Evolutionary conservation across 768 basidiomycete genomes (phyloP).

Genomic region (Lactarius evosmus): DNA sequence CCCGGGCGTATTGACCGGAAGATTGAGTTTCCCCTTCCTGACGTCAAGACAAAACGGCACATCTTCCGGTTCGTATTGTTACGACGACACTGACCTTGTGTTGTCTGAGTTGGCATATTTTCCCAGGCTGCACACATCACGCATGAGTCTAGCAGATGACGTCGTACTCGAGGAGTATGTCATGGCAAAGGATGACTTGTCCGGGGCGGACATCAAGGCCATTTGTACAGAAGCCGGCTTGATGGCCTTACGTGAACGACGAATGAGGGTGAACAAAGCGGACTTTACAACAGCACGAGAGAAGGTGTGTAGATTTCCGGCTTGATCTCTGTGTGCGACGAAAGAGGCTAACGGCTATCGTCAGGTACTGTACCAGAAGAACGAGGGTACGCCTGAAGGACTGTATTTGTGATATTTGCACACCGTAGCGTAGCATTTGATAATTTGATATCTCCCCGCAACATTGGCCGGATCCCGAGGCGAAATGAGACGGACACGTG

Average conservation of each 20-base stretch:
- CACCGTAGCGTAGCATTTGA: conserved; percentile 12
- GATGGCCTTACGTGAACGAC: conserved; percentile 86
- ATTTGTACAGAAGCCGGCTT: conserved; percentile 99
- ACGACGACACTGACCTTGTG: neutral
- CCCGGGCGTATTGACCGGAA: conserved; percentile 98
- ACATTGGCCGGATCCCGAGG: neutral
- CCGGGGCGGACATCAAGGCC: conserved; percentile 98
- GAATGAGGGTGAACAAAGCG: conserved; percentile 90
- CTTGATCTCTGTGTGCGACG: conserved; percentile 15
- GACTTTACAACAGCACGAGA: conserved; percentile 91
- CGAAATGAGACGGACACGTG: conserved; percentile 13
- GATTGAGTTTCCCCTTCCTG: conserved; percentile 96
- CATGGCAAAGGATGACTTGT: conserved; percentile 92
- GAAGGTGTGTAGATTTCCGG: conserved; percentile 56
- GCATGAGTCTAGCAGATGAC: conserved; percentile 86
- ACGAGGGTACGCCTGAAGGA: conserved; percentile 92
- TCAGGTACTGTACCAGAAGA: conserved; percentile 91
- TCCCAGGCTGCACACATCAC: conserved; percentile 79
- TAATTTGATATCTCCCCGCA: conserved; percentile 13
- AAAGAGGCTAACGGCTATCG: conserved; percentile 23
- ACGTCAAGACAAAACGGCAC: conserved; percentile 98
- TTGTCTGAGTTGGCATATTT: conserved; percentile 20
- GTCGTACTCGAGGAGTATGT: conserved; percentile 96
- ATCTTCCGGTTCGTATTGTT: conserved; percentile 74
- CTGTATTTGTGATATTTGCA: conserved; percentile 60